A percentile compares a stretch with the other conserved stretches of the same genome.
These are phyloP conservation scores for Penicillium lagena DNA, from an alignment of 495 filamentous ascomycete genomes.

Conservation along the genomic window DNA sequence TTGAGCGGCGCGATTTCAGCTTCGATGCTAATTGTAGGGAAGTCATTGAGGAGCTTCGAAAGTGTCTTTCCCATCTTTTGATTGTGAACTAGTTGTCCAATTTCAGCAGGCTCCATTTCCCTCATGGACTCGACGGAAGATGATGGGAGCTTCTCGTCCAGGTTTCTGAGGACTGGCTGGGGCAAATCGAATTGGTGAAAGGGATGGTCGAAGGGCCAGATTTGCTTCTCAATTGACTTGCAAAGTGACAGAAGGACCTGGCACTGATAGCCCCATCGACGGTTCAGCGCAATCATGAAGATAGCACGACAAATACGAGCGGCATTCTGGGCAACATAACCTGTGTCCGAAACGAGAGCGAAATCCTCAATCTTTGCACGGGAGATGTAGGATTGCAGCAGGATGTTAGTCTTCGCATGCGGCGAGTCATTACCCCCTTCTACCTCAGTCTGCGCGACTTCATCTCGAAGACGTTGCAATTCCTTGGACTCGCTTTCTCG, in stretches of 20 bases:
- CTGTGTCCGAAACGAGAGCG: slow-evolving; percentile 80
- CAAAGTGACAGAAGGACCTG: slow-evolving; percentile 81
- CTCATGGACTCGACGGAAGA: slow-evolving; percentile 73
- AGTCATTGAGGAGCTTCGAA: slow-evolving; percentile 75
- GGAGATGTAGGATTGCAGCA: slow-evolving; percentile 95
- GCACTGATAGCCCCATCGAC: slow-evolving; percentile 92
- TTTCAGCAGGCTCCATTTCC: slow-evolving; percentile 89
- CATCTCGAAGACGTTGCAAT: slow-evolving; percentile 57
- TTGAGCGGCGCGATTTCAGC: slow-evolving; percentile 94
- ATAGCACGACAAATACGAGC: slow-evolving; percentile 89
- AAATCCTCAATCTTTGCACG: slow-evolving; percentile 83
- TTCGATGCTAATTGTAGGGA: slow-evolving; percentile 85
- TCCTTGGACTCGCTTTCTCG: slow-evolving; percentile 82
- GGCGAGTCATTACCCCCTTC: slow-evolving; percentile 68
- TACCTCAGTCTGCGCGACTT: slow-evolving; percentile 64
- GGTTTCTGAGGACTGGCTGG: slow-evolving; percentile 69
- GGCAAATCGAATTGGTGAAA: slow-evolving; percentile 93
- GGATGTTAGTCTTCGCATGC: slow-evolving; percentile 89
- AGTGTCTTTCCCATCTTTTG: slow-evolving; percentile 76
- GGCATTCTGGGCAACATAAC: slow-evolving; percentile 93
- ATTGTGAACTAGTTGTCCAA: slow-evolving; percentile 90
- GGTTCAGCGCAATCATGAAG: slow-evolving; percentile 95
- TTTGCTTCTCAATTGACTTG: slow-evolving; percentile 91
- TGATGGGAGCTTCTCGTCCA: slow-evolving; percentile 68
- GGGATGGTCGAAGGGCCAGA: slow-evolving; percentile 93